Evolutionary conservation across 1,284 basidiomycete genomes (phyloP).

Genomic region (Ceratobasidium sp.): DNA sequence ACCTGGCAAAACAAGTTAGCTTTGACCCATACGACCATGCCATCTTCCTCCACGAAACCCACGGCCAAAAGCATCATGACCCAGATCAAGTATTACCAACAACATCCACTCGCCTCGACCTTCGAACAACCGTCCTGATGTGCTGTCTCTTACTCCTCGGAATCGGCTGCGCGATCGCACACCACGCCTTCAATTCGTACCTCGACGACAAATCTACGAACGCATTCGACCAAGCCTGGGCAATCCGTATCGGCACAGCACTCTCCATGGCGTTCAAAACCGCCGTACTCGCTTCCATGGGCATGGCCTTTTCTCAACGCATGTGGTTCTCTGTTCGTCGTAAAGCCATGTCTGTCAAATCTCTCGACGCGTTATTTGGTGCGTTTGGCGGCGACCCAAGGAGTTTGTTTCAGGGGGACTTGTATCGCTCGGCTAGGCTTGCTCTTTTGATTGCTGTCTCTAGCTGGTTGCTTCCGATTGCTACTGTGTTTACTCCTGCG

Average conservation of each 20-base stretch:
- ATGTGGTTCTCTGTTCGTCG: conserved; percentile 29
- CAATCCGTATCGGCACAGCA: conserved; percentile 40
- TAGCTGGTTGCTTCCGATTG: conserved; percentile 35
- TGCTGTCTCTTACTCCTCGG: conserved; percentile 23
- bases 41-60: not conserved
- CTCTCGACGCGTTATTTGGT: conserved; percentile 33
- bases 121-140: conserved; percentile 38
- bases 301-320: conserved; percentile 30
- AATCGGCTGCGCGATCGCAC: conserved; percentile 26
- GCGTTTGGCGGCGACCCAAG: conserved; percentile 34
- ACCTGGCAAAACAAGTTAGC: conserved; percentile 12
- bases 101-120: conserved; percentile 15
- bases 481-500: conserved; percentile 42
- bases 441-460: conserved; percentile 27
- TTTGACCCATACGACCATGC: conserved; percentile 30
- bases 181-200: conserved; percentile 40
- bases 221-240: conserved; percentile 43
- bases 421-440: conserved; percentile 40
- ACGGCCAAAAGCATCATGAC: not conserved
- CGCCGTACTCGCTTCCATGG: conserved; percentile 38
- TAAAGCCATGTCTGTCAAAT: conserved; percentile 19
- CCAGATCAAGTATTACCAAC: not conserved
- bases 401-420: conserved; percentile 35
- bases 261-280: conserved; percentile 40
- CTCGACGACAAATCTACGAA: conserved; percentile 24